Conservation (phyloP, 768 basidiomycete species). For the Collybia sp. region DNA sequence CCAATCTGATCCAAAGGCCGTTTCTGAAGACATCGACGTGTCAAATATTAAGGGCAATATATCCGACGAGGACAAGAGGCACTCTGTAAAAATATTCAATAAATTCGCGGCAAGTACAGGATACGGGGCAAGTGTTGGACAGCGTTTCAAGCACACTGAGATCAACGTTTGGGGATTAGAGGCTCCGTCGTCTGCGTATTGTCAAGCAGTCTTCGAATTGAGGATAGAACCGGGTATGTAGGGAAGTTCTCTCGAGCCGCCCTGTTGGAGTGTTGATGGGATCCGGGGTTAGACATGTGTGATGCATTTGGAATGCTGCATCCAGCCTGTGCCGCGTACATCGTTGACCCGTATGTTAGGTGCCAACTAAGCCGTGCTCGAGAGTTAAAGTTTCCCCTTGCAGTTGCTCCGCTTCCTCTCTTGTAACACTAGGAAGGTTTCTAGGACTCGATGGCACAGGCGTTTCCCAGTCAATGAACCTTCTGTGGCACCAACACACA, state of each 20-base stretch:
- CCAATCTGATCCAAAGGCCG: constrained; percentile 3
- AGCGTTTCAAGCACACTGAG: constrained; percentile 29
- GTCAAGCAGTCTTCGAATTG: constrained; percentile 35
- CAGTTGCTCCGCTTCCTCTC: constrained; percentile 40
- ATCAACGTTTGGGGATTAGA: constrained; percentile 26
- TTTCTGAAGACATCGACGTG: constrained; percentile 18
- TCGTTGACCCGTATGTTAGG: constrained; percentile 46
- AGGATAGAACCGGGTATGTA: constrained; percentile 29
- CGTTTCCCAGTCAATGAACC: constrained; percentile 46
- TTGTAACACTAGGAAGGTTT: constrained; percentile 34
- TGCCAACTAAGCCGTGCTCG: neutral
- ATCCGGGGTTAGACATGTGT: constrained; percentile 44
- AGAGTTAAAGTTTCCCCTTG: neutral
- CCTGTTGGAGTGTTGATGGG: neutral
- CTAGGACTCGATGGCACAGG: constrained; percentile 38
- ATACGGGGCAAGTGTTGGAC: constrained; percentile 33
- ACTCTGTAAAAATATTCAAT: constrained; percentile 24
- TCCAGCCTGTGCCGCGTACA: constrained; percentile 51
- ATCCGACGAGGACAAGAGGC: constrained; percentile 30
- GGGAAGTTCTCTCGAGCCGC: neutral
- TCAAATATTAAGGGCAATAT: constrained; percentile 36
- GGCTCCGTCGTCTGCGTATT: constrained; percentile 10
- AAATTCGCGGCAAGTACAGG: constrained; percentile 28
- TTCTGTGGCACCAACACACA: constrained; percentile 43
- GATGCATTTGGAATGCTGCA: constrained; percentile 46